These are phyloP conservation scores for Nigrospora osmanthi DNA, from an alignment of 2,329 filamentous ascomycete genomes.

Conservation along the genomic window DNA sequence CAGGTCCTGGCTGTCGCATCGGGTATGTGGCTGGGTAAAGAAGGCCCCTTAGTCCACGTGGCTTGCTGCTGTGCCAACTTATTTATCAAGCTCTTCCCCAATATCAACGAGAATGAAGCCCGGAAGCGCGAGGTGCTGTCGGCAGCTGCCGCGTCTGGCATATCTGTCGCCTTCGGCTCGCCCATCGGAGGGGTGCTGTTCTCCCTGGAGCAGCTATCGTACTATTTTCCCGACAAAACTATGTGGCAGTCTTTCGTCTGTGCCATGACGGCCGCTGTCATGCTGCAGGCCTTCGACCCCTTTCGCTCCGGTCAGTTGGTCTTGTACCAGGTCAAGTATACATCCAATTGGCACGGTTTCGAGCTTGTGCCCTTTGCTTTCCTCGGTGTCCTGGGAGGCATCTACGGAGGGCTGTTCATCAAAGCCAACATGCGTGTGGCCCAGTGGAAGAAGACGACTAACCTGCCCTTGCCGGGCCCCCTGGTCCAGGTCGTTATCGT, in stretches of 20 bases:
- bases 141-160: conserved; percentile 83
- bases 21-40: conserved; percentile 93
- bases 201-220: conserved; percentile 93
- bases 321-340: conserved; percentile 91
- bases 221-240: conserved; percentile 97
- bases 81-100: conserved; percentile 81
- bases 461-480: conserved; percentile 60
- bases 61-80: conserved; percentile 94
- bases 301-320: conserved; percentile 95
- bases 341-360: conserved; percentile 86
- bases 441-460: conserved; percentile 62
- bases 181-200: conserved; percentile 93
- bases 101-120: conserved; percentile 82
- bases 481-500: conserved; percentile 74
- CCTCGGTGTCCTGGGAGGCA: conserved; percentile 81
- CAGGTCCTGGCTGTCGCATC: conserved; percentile 86
- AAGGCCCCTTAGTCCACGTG: conserved; percentile 91
- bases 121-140: conserved; percentile 90
- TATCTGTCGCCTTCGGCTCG: conserved; percentile 89
- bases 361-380: conserved; percentile 83
- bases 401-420: conserved; percentile 93
- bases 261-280: conserved; percentile 96
- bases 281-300: conserved; percentile 85
- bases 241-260: conserved; percentile 99
- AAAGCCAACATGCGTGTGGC: conserved; percentile 86